These are phyloP conservation scores for Adansonia madagascariensis DNA, from an alignment of 441 rosid species.

Conservation along the genomic window DNA sequence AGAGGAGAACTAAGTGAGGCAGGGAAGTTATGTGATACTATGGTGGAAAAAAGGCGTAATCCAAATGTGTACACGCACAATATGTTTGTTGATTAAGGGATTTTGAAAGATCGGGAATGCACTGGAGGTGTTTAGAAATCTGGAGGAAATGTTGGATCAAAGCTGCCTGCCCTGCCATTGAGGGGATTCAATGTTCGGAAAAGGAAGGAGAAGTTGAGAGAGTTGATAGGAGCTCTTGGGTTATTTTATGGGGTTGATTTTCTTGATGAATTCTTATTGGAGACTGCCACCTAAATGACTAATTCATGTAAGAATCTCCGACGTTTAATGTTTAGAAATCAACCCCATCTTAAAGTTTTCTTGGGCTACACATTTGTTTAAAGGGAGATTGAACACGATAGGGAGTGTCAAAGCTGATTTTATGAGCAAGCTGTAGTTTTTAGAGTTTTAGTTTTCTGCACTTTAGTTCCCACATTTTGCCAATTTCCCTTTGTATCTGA, in stretches of 20 bases:
- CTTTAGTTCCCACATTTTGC: neutral
- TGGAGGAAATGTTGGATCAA: slow-evolving; percentile 78
- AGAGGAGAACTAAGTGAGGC: slow-evolving; percentile 69
- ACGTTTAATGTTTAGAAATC: neutral
- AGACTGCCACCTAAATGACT: slow-evolving; percentile 29
- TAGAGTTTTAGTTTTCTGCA: too few species aligned
- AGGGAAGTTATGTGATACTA: slow-evolving; percentile 81
- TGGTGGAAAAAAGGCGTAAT: slow-evolving; percentile 74
- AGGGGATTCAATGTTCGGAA: slow-evolving; percentile 48
- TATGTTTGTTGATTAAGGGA: slow-evolving; percentile 60
- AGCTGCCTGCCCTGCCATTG: slow-evolving; percentile 66
- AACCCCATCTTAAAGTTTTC: neutral
- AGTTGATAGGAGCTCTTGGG: slow-evolving; percentile 62
- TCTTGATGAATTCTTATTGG: slow-evolving; percentile 39
- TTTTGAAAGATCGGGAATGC: slow-evolving; percentile 65
- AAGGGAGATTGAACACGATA: neutral
- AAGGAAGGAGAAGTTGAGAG: slow-evolving; percentile 54
- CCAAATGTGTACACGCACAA: slow-evolving; percentile 80
- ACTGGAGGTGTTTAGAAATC: slow-evolving; percentile 63
- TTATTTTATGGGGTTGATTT: slow-evolving; percentile 42
- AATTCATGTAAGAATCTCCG: neutral
- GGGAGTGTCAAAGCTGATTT: neutral
- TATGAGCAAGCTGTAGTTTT: neutral
- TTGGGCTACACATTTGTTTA: neutral
- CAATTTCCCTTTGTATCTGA: neutral